Percentiles rank a stretch among this genome's conserved stretches.
These are phyloP conservation scores for Curvularia sp. DNA, from an alignment of 2,329 filamentous ascomycete genomes.

Conservation along the genomic window DNA sequence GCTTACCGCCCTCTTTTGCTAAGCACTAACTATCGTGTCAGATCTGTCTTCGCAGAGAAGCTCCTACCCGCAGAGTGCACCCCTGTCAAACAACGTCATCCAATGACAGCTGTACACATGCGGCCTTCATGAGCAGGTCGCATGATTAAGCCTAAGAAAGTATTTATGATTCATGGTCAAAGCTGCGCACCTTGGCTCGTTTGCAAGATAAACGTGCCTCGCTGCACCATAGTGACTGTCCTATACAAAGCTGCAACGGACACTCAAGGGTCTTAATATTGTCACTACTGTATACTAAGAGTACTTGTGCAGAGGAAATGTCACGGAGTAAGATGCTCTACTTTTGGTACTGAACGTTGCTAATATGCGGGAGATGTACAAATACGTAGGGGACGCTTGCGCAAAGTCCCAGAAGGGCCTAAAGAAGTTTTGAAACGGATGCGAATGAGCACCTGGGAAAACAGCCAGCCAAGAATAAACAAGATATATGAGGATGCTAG, in stretches of 20 bases:
- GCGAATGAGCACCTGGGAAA: slow-evolving; percentile 2
- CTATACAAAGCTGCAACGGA: neutral
- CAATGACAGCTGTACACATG: no score
- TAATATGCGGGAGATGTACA: neutral
- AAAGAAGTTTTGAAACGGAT: neutral
- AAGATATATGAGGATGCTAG: neutral
- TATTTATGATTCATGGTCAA: no score
- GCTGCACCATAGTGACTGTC: neutral
- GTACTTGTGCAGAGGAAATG: neutral
- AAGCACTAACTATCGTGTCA: no score
- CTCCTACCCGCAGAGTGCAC: no score
- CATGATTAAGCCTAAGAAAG: no score
- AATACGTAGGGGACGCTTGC: slow-evolving; percentile 1
- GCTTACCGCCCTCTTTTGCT: no score
- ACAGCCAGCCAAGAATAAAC: neutral
- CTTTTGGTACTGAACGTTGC: neutral
- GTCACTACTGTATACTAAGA: neutral
- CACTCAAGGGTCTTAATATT: neutral
- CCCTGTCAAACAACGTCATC: no score
- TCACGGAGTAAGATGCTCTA: neutral
- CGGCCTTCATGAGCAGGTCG: no score
- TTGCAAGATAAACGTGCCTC: no score
- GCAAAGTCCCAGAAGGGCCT: neutral
- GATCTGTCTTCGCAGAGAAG: no score
- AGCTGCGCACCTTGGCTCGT: no score